phyloP scores from a whole-genome alignment of 108 stramenopile species.

The Schizochytrium sp. region DNA sequence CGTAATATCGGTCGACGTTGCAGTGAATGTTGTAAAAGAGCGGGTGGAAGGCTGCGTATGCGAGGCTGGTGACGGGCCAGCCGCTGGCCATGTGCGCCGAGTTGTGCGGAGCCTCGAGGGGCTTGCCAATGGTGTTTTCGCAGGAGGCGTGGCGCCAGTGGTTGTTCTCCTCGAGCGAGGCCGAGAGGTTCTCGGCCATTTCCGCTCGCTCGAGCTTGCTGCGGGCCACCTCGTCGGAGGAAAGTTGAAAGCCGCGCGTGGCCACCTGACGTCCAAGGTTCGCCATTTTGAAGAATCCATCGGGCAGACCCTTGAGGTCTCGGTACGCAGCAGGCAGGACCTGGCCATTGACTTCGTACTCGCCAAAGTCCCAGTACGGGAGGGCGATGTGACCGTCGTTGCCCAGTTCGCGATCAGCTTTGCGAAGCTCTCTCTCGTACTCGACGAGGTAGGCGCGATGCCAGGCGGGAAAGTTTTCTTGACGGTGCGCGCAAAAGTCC shows the following conservation, averaged over 20 bases:
- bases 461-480: not conserved
- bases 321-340: not conserved
- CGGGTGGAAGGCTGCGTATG: not conserved
- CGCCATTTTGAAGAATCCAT: not conserved
- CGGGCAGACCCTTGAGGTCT: not conserved
- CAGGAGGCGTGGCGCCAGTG: not conserved
- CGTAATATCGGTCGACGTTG: not conserved
- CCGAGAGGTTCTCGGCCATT: not conserved
- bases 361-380: conserved; percentile 6
- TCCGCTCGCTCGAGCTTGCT: not conserved
- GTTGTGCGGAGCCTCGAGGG: conserved; percentile 3
- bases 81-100: not conserved
- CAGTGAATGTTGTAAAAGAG: not conserved
- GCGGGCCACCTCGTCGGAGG: not conserved
- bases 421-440: not conserved
- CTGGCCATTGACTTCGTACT: not conserved
- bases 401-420: not conserved
- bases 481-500: not conserved
- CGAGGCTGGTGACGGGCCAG: not conserved
- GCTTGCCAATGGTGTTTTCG: not conserved
- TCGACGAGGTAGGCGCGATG: conserved; percentile 6
- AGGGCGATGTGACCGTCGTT: not conserved
- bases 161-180: not conserved
- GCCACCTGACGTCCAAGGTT: not conserved
- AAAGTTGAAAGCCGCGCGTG: not conserved